Evolutionary conservation across 1,284 basidiomycete species (phyloP), one percentile per base, ranked within the genome.

Genomic region (Ceratobasidium sp.): DNA sequence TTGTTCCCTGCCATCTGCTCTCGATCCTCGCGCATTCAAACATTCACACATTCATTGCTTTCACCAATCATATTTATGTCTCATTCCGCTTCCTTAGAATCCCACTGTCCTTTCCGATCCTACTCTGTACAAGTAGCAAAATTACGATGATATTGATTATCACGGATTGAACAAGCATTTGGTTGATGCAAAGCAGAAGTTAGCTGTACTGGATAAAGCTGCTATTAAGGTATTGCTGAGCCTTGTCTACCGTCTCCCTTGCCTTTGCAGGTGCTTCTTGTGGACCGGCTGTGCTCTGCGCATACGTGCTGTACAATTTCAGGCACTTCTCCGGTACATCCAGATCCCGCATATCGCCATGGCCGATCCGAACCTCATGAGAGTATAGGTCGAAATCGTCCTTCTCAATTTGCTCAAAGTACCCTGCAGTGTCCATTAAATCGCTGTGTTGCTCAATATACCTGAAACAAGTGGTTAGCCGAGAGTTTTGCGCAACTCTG

Each of bases 311-410:
- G 34, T 64, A 64, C 25, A 50, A 27, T n/a, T 52, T 64, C 31
- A 52, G 17, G 34, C 49, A 52, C 38, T 69, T 67, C 25, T 71
- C 70, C 1, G 70, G 69, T 6, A 70, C 49, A 22, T 71, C 68
- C 6, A 52, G 43, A 13, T 56, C 53, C 13, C 57, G 25, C 27
- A 70, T 22, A n/a, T 76, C 74, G 0, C 79, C 79, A 20, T 73
- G 70, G 1, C 76, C 74, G 25, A 80, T 53, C 34, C 75, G 74
- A 7, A 77, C 77, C 2, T 77, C 77, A 25, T 75, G 73, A 27
- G 75, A 72, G 69, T 82, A 82, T 38, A 80, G 68, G 62, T 78
- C 75, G 27, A 81, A 73, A 71, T 82, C 80, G 62, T 81, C 78
- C 64, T 80, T 78, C 69, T 81, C 80, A 20, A 22, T 78, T 72